phyloP scores from a whole-genome alignment of 2,329 filamentous ascomycete genomes.

The Phialocephala subalpina region DNA sequence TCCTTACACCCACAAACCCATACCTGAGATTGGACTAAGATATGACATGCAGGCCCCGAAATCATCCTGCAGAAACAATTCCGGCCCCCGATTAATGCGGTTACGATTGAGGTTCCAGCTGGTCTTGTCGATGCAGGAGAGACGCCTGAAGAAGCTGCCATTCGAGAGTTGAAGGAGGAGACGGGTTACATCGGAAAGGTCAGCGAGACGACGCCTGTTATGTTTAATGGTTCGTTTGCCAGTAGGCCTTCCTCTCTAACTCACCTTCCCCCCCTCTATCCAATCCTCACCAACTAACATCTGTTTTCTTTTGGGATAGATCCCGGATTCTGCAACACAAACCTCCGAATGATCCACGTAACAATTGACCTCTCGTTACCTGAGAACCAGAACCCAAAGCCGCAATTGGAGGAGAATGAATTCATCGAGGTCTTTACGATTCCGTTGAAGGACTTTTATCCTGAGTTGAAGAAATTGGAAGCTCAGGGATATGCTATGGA shows the following conservation, averaged over 20 bases:
- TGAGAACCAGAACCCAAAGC: conserved; percentile 54
- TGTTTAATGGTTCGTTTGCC: conserved; percentile 62
- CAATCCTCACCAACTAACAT: neutral
- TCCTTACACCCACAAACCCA: neutral
- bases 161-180: conserved; percentile 72
- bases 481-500: conserved; percentile 49
- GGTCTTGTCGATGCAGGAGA: conserved; percentile 70
- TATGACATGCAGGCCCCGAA: conserved; percentile 48
- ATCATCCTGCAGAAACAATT: conserved; percentile 74
- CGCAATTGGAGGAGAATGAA: conserved; percentile 58
- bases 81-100: conserved; percentile 65
- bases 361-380: conserved; percentile 54
- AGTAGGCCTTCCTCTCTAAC: neutral
- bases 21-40: neutral
- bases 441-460: conserved; percentile 53
- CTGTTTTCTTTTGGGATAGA: conserved; percentile 47
- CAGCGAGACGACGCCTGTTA: conserved; percentile 66
- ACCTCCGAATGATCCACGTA: conserved; percentile 62
- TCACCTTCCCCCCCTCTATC: neutral
- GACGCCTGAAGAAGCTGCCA: conserved; percentile 65
- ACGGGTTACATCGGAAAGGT: conserved; percentile 69
- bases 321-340: conserved; percentile 73
- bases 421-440: conserved; percentile 61
- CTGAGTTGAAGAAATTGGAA: conserved; percentile 54
- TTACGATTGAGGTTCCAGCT: conserved; percentile 71